phyloP scores from a whole-genome alignment of 768 basidiomycete genomes.

The Leccinum variicolor region DNA sequence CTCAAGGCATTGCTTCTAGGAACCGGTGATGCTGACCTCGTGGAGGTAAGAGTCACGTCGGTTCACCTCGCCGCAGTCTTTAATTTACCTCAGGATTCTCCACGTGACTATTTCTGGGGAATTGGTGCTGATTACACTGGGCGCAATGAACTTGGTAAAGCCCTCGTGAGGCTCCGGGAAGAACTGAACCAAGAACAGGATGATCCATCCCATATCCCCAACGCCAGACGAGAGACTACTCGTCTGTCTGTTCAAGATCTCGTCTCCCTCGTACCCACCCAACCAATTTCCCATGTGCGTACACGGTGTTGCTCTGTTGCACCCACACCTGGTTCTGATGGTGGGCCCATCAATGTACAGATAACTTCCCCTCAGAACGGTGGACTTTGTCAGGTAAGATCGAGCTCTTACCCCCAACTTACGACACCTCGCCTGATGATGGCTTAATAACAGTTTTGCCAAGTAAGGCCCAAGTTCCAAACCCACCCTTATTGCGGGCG shows the following conservation, averaged over 20 bases:
- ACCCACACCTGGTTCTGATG: background rate
- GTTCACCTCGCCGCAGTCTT: background rate
- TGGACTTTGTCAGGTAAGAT: slow-evolving; percentile 31
- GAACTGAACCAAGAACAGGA: slow-evolving; percentile 42
- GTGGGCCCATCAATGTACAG: background rate
- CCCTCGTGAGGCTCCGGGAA: slow-evolving; percentile 57
- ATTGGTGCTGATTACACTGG: slow-evolving; percentile 62
- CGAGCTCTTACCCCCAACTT: background rate
- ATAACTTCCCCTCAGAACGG: slow-evolving; percentile 4
- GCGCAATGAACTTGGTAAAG: slow-evolving; percentile 72
- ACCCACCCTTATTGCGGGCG: slow-evolving; percentile 62
- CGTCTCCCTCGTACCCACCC: slow-evolving; percentile 18
- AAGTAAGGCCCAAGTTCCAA: slow-evolving; percentile 57
- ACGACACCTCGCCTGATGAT: slow-evolving; percentile 4
- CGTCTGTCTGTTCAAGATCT: slow-evolving; percentile 34
- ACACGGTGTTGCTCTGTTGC: slow-evolving; percentile 6
- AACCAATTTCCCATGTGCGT: background rate
- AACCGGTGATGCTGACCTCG: slow-evolving; percentile 62
- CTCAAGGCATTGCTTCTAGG: slow-evolving; percentile 56
- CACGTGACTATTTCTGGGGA: slow-evolving; percentile 80
- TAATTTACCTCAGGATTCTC: slow-evolving; percentile 50
- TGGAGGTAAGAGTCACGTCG: slow-evolving; percentile 50
- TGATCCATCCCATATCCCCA: slow-evolving; percentile 26
- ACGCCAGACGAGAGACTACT: slow-evolving; percentile 24
- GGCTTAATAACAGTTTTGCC: slow-evolving; percentile 41